These are phyloP conservation scores for Aspergillus ochraceus DNA, from an alignment of 2,329 filamentous ascomycete species.

Conservation along the genomic window DNA sequence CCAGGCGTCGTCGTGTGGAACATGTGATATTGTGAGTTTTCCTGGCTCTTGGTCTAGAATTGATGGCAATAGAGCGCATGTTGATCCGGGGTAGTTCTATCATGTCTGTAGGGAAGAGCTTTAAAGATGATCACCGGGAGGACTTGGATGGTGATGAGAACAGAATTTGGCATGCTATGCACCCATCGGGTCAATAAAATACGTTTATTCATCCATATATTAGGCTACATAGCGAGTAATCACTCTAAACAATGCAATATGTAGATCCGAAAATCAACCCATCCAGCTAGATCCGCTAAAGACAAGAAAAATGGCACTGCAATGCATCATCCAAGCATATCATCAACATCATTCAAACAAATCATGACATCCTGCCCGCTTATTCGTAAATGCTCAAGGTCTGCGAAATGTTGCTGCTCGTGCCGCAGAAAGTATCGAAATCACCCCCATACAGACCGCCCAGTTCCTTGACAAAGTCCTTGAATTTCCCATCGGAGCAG, in stretches of 20 bases:
- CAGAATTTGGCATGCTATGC: too few species aligned
- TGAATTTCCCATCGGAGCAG: conserved; percentile 31
- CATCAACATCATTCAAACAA: not conserved
- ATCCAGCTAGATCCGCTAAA: too few species aligned
- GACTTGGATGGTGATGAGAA: too few species aligned
- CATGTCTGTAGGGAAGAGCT: not conserved
- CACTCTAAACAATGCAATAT: too few species aligned
- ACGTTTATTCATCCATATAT: too few species aligned
- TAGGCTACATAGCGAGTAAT: too few species aligned
- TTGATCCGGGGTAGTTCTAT: not conserved
- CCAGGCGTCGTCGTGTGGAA: not conserved
- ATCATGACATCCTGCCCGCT: not conserved
- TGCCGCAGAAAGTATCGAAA: not conserved
- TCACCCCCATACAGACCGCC: not conserved
- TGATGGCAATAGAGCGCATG: not conserved
- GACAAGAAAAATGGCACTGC: not conserved
- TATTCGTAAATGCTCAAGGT: not conserved
- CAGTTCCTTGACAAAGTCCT: not conserved
- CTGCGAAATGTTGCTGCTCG: not conserved
- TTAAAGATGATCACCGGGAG: not conserved
- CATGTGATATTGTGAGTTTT: not conserved
- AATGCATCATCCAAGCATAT: not conserved
- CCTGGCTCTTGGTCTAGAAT: not conserved
- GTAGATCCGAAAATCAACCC: too few species aligned
- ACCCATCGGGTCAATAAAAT: too few species aligned